Evolutionary conservation across 2,329 filamentous ascomycete genomes (phyloP), one percentile per base, ranked within the genome.

Genomic region (Xylaria sp.): DNA sequence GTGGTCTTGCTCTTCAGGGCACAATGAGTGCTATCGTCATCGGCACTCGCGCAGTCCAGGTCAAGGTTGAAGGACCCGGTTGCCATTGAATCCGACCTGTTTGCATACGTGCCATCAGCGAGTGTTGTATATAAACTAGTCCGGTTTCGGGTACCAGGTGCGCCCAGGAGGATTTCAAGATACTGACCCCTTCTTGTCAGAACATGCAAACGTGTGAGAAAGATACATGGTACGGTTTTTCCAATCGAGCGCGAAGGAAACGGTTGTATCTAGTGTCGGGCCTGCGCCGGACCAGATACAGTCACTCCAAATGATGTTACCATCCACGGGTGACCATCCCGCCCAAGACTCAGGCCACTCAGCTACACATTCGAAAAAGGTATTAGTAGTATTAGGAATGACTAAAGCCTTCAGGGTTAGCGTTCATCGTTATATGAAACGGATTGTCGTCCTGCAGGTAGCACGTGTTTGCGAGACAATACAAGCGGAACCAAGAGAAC

Each of bases 231-330:
- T 77, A 44, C 71, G 76, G 25, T 70, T 79, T 51, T 75, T 75
- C 80, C 78, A 80, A 55, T 81, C 79, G 25, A 79, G 20, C 0
- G 79, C 78, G 59, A 80, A 80, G 0, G 78, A 76, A 7, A 80
- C 75, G 3, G 77, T 76, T 3, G 75, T 78, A 62, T 81, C 80
- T 13, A 71, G 71, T 0, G 74, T 76, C 0, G 65, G 65, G 1
- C 77, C 78, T 6, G 78, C 77, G 1, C 79, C 79, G 4, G 78
- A 78, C 75, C 75, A 80, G 69, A 81, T 80, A 64, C 80, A 81
- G 46, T 81, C 80, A 48, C 76, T 77, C 80, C 80, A 81, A 18
- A 81, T 74, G 44, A 78, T 76, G 48, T 77, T 73, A 1, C 73
- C 74, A 7, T 76, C 77, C 44, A 74, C 66, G 39, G 60, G 31